These are phyloP conservation scores for Wickerhamomyces hampshirensis DNA, from an alignment of 805 yeast genomes.

Conservation along the genomic window DNA sequence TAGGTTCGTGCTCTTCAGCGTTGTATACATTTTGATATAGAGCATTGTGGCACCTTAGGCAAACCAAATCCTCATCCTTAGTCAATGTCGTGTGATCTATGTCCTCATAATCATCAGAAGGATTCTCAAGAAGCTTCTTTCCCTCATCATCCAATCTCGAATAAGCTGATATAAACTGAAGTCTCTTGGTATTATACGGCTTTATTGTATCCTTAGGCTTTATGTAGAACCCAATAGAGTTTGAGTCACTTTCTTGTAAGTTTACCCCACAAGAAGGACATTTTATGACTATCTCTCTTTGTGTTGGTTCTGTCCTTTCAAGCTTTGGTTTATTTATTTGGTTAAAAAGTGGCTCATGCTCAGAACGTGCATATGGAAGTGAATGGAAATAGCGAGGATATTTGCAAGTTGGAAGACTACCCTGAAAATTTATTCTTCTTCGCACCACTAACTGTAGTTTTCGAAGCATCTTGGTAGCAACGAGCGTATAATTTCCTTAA, in stretches of 20 bases:
- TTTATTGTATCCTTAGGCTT: constrained; percentile 20
- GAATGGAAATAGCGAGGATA: background rate
- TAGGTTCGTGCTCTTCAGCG: constrained; percentile 28
- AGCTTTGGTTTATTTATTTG: constrained; percentile 5
- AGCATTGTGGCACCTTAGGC: constrained; percentile 55
- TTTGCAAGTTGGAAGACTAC: no score
- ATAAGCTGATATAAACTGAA: constrained; percentile 17
- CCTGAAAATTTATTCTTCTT: no score
- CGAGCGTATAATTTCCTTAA: no score
- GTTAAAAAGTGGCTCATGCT: background rate
- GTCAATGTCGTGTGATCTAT: background rate
- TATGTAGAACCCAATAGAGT: constrained; percentile 40
- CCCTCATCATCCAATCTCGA: constrained; percentile 23
- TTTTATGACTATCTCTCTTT: background rate
- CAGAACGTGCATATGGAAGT: background rate
- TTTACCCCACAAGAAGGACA: constrained; percentile 58
- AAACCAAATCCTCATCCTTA: constrained; percentile 24
- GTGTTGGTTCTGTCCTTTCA: background rate
- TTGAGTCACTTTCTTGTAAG: constrained; percentile 38
- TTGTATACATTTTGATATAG: constrained; percentile 38
- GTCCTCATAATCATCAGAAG: background rate
- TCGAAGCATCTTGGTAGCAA: no score
- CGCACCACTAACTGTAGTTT: no score
- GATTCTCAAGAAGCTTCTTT: constrained; percentile 13
- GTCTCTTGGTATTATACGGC: constrained; percentile 11